Base-by-base conservation (phyloP, 163 green algal species). In the Prototheca stagnorum region DNA sequence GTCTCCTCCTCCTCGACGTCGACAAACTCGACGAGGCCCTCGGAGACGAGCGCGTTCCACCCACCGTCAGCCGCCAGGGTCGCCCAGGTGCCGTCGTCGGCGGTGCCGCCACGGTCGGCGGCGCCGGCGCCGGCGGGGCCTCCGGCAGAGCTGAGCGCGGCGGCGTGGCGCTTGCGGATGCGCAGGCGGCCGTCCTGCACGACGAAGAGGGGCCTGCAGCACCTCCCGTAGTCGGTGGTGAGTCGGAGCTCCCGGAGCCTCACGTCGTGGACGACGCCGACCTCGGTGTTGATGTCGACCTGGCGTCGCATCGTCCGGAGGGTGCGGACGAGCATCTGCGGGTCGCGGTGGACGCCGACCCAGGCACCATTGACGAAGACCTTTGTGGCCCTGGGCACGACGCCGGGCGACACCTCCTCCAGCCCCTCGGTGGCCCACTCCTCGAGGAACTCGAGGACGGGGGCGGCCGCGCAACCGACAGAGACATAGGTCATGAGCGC, bases 1-100 rank as follows among this genome's bases (percentile, higher is more conserved):
- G 87, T 96, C 68, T 98, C 88, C 70, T 97, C 89, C 69, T 98
- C 89, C 60, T 90, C 89, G 3, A 78, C 85, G 56, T 93, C 84
- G 26, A 93, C 63, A 47, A 92, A 92, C 72, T 95, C 85, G 40
- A 95, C 74, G 39, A 68, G 72, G 16, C 85, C 85, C 4, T 25
- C 54, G 17, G 64, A 39, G 15, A 93, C 63, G 34, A 95, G 70
- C 23, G 78, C 60, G 44, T 76, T 51, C 84, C 84, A 94, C 8
- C 43, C 55, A n/a, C n/a, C n/a, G n/a, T n/a, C n/a, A n/a, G n/a
- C n/a, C n/a, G n/a, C n/a, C n/a, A n/a, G n/a, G n/a, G n/a, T n/a
- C n/a, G n/a, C n/a, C n/a, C n/a, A n/a, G n/a, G n/a, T n/a, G n/a
- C n/a, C n/a, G n/a, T n/a, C n/a, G 51, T 73, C 80, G 9, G 56